Evolutionary conservation across 2,329 filamentous ascomycete genomes (phyloP), one percentile per base, ranked within the genome.

Genomic region (Colletotrichum tamarilloi): DNA sequence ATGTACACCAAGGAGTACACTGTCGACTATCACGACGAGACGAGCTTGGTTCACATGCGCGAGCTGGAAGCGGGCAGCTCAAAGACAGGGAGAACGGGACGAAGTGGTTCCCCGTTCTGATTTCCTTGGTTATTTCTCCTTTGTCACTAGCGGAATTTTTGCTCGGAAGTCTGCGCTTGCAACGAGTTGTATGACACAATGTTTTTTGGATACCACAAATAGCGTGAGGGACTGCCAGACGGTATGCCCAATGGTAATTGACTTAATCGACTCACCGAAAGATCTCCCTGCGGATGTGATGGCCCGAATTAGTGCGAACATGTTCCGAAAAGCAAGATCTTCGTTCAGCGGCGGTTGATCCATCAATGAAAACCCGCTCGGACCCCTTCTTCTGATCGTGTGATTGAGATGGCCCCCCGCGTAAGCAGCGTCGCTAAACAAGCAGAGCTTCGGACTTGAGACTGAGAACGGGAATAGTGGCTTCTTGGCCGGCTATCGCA

Each of bases 21-120:
- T 9, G 81, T 84, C 1, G 80, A 83, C 62, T 83, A 79, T 42
- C 78, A 72, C 16, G 80, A 83, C 68, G 81, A 83, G 63, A 75
- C 77, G 2, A 77, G 78, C 5, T 65, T 83, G 22, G 80, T 83
- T 1, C 70, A 78, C 16, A 77, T 82, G 76, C 76, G 76, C 28
- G 79, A 81, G 8, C 16, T 79, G 53, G 73, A 74, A 24, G 64
- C 65, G 1, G 64, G 59, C 49, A 73, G 73, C 55, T 73, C 70
- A 28, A 73, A 67, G 56, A 68, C 65, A 3, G 62, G 65, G 9
- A 32, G 73, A 28, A 73, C 65, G 2, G 62, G 65, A 12, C 38
- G 73, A 35, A 73, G 60, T 35, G 67, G 67, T 6, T 70, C 66
- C 14, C 58, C 70, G 11, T 73, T 73, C 9, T 73, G 70, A 46